Base-by-base conservation (phyloP, 129 eudicot genomes). In the Mikania micrantha region DNA sequence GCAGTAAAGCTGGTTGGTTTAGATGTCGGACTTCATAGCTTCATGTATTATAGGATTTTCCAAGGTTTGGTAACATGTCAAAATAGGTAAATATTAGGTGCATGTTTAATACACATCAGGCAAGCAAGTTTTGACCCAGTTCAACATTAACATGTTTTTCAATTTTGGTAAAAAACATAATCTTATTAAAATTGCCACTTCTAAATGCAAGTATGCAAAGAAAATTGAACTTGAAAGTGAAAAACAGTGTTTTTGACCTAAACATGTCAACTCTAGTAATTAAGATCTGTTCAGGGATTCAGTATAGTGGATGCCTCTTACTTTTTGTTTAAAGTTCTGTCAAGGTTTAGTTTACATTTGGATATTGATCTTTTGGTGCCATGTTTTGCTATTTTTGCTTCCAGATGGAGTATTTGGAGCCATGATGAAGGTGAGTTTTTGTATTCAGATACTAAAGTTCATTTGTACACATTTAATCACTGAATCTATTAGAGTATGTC, bases 361-460 rank as follows among this genome's bases (percentile, higher is more conserved):
- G 32, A 50, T 38, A 36, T 19, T 40, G 45, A 64, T 40, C 4
- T 47, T 60, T 50, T 59, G 20, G 9, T 40, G 9, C 19, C 62
- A 27, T 61, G 7, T 44, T 65, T 75, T 24, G 44, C 53, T 7
- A 4, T 53, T 54, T 42, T 20, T 22, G 52, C 48, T 0, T 44
- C 9, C 92, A 93, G 98, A 93, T 88, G 98, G 98, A 67, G 71
- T 82, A 28, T 93, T 93, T 81, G 98, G 98, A 74, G 98, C 96
- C 74, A 88, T 82, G 96, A 93, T 93, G 98, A 89, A 93, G 84
- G 98, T 93, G 50, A 84, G 84, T 24, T 34, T 50, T 53, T 40
- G 16, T 12, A 52, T 10, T 52, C 57, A 49, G 12, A 49, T n/a
- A n/a, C n/a, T n/a, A n/a, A n/a, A n/a, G n/a, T n/a, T n/a, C n/a